A percentile compares a stretch with the other conserved stretches of the same genome.
Evolutionary conservation across 192 early-diverging fungal species (phyloP).

Genomic region (Glomus cerebriforme): DNA sequence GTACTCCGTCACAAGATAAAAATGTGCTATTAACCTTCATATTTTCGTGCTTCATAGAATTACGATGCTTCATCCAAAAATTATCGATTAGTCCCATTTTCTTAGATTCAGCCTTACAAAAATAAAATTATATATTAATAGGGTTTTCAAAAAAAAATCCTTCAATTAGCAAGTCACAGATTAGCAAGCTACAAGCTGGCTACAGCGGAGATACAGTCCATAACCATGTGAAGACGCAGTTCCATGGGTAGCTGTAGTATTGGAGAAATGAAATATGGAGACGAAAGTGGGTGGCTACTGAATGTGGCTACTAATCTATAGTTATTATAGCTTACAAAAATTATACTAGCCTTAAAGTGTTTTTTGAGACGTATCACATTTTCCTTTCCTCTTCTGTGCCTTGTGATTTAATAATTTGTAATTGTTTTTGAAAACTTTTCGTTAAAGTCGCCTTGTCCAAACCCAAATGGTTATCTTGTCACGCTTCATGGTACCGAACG

Average conservation of each 20-base stretch:
- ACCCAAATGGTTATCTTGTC: neutral
- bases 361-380: no score
- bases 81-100: slow-evolving; percentile 5
- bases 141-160: neutral
- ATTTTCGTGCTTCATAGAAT: no score
- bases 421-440: slow-evolving; percentile 3
- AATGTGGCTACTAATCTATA: neutral
- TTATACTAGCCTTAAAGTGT: no score
- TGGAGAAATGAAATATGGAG: neutral
- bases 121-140: neutral
- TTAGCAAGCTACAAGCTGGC: slow-evolving; percentile 28
- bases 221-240: slow-evolving; percentile 30
- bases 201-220: slow-evolving; percentile 17
- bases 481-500: no score
- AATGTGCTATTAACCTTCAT: no score
- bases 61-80: slow-evolving; percentile 3
- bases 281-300: slow-evolving; percentile 6
- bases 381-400: neutral
- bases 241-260: slow-evolving; percentile 28
- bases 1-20: no score
- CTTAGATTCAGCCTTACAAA: slow-evolving; percentile 20
- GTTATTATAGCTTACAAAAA: no score
- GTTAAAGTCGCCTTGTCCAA: slow-evolving; percentile 11
- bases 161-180: no score
- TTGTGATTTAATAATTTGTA: slow-evolving; percentile 12